phyloP scores from a whole-genome alignment of 1,284 basidiomycete genomes.

The Trametes pubescens region DNA sequence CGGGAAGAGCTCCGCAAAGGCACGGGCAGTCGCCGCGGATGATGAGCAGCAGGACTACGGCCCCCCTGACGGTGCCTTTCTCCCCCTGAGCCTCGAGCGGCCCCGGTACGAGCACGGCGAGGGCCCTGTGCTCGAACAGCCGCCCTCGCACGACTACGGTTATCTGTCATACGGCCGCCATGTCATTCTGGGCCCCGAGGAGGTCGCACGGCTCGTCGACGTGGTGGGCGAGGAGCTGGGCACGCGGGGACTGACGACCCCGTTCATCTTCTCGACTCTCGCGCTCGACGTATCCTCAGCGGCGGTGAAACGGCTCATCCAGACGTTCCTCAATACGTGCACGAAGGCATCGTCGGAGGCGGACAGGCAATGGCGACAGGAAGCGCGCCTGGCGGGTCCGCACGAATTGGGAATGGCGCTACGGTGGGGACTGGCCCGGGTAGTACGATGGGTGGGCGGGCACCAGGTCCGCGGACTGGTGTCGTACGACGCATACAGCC shows the following conservation, averaged over 20 bases:
- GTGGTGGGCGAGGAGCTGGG: conserved; percentile 77
- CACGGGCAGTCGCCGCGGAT: conserved; percentile 43
- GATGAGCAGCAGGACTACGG: conserved; percentile 48
- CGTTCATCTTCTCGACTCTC: conserved; percentile 87
- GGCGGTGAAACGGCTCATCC: conserved; percentile 77
- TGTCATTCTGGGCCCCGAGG: conserved; percentile 78
- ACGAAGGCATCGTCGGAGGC: conserved; percentile 53
- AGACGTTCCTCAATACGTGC: conserved; percentile 74
- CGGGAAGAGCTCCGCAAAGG: conserved; percentile 50
- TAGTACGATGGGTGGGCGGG: conserved; percentile 70
- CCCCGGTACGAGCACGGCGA: conserved; percentile 46
- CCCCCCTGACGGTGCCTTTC: conserved; percentile 70
- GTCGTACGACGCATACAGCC: conserved; percentile 80
- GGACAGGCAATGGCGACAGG: conserved; percentile 74
- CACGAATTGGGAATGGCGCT: conserved; percentile 89
- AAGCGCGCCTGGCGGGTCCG: conserved; percentile 82
- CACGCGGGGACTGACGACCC: conserved; percentile 82
- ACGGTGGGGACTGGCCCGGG: conserved; percentile 84
- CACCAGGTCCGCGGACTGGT: conserved; percentile 77
- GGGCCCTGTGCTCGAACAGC: conserved; percentile 39
- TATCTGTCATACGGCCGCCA: conserved; percentile 77
- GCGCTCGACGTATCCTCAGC: conserved; percentile 83
- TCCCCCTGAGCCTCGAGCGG: conserved; percentile 63
- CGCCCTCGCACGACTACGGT: conserved; percentile 64
- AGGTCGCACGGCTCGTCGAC: conserved; percentile 74